phyloP scores from a whole-genome alignment of 1,284 basidiomycete genomes.

The Ceratobasidium papillatum region DNA sequence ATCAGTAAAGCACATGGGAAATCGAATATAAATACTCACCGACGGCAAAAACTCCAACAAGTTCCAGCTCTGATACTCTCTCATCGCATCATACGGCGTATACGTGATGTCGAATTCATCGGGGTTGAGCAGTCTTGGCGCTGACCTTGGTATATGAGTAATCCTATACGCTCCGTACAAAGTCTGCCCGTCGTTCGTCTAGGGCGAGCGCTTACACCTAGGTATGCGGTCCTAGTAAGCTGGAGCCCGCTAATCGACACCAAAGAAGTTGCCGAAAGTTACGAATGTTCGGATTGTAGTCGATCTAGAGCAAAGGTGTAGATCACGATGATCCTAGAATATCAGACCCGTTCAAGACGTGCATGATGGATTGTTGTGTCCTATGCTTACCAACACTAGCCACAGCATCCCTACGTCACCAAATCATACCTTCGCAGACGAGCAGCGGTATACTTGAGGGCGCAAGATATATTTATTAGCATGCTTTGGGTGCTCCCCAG shows the following conservation, averaged over 20 bases:
- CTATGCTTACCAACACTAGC: slow-evolving; percentile 26
- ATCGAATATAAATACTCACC: not conserved
- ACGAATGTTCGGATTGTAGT: slow-evolving; percentile 37
- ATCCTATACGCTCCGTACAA: slow-evolving; percentile 45
- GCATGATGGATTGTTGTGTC: not conserved
- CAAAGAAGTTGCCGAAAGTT: not conserved
- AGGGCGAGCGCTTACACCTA: slow-evolving; percentile 50
- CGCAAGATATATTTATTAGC: too few relatives aligned
- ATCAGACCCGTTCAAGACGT: too few relatives aligned
- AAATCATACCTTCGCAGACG: too few relatives aligned
- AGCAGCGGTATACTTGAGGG: too few relatives aligned
- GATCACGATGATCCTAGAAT: not conserved
- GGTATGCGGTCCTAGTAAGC: not conserved
- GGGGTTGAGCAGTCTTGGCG: not conserved
- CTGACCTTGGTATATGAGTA: not conserved
- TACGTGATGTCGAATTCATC: not conserved
- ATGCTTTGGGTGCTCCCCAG: too few relatives aligned
- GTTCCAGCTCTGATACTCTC: not conserved
- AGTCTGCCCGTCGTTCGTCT: slow-evolving; percentile 48
- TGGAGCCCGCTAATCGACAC: not conserved
- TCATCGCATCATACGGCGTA: not conserved
- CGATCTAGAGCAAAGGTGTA: slow-evolving; percentile 26
- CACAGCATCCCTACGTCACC: slow-evolving; percentile 42
- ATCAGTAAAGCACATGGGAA: not conserved
- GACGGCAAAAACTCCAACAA: not conserved